Evolutionary conservation across 2,329 filamentous ascomycete genomes (phyloP).

Genomic region (Aspergillaceae sp.): DNA sequence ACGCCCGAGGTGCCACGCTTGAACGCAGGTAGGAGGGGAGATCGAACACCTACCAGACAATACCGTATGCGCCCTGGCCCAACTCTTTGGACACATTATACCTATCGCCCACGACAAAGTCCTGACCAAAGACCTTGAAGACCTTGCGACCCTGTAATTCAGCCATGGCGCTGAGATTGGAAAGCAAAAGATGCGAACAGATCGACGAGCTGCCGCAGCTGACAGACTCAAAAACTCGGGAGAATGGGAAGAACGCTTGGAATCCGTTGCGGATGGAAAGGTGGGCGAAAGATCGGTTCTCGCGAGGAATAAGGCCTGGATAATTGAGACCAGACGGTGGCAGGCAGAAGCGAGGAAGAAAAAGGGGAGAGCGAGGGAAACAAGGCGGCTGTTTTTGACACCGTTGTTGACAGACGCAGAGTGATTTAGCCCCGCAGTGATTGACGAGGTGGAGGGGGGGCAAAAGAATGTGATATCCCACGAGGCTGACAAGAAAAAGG

Average conservation of each 20-base stretch:
- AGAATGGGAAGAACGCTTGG: not conserved
- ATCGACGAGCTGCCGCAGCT: not conserved
- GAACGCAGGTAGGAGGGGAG: not conserved
- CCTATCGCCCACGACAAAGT: constrained; percentile 95
- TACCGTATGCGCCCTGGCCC: constrained; percentile 95
- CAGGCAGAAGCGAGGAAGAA: not conserved
- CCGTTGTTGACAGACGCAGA: too few relatives aligned
- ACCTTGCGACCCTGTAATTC: constrained; percentile 69
- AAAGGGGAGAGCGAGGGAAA: not conserved
- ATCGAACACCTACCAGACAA: constrained; percentile 69
- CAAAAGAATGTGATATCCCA: not conserved
- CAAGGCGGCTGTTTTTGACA: not conserved
- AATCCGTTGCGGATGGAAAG: not conserved
- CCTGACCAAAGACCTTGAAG: constrained; percentile 99
- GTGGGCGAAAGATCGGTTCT: not conserved
- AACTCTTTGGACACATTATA: constrained; percentile 99
- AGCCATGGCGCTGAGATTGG: constrained; percentile 38
- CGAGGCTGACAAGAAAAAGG: too few relatives aligned
- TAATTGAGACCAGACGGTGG: not conserved
- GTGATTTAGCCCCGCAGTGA: not conserved
- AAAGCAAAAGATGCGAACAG: not conserved
- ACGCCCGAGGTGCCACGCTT: not conserved
- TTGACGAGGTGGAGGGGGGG: not conserved
- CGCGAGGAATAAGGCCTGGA: not conserved
- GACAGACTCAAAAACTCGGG: not conserved